Base-by-base conservation (phyloP, 2,329 filamentous ascomycete species). In the Colletotrichum melonis region DNA sequence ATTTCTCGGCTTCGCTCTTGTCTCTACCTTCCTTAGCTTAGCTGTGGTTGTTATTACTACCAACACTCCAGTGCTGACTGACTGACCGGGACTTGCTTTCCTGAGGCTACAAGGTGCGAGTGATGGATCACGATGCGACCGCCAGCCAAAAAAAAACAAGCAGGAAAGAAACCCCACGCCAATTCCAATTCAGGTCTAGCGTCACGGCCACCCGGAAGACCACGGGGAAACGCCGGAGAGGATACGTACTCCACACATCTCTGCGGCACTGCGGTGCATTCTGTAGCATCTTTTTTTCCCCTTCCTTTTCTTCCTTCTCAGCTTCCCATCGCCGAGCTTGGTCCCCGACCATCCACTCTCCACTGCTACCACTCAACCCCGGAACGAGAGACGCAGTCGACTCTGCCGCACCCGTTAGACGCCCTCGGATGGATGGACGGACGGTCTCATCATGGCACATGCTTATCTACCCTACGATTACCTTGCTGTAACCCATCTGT, bases 141-240 rank as follows among this genome's bases (percentile, higher is more conserved):
- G 19, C 7, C 42, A 49, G 42, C 7, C n/a, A 14, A 14, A 24
- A 42, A 19, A 19, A n/a, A 69, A 11, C 16, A n/a, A 11, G 24
- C 58, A n/a, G 26, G 56, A 55, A 35, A 35, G 55, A 12, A 3
- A 4, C 32, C 24, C 8, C 22, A 46, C 22, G 22, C 67, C 64
- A 65, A 35, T 11, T 35, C 55, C 46, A 46, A 59, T 70, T 19
- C 28, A 26, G 59, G 42, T 19, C 60, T 70, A 70, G 70, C 60
- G 70, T 49, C 32, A 28, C 56, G 62, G 46, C 59, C 26, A 65
- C 49, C 67, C 70, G 70, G 67, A 63, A 70, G 19, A 62, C 70
- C n/a, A 52, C 70, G 67, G 70, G 67, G 67, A 73, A 62, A 70
- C 60, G 49, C 70, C 70, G 70, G 67, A 73, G 60, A 65, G 22